Evolutionary conservation across 1,284 basidiomycete species (phyloP), one percentile per base, ranked within the genome.

Genomic region (Cutaneotrichosporon curvatum): DNA sequence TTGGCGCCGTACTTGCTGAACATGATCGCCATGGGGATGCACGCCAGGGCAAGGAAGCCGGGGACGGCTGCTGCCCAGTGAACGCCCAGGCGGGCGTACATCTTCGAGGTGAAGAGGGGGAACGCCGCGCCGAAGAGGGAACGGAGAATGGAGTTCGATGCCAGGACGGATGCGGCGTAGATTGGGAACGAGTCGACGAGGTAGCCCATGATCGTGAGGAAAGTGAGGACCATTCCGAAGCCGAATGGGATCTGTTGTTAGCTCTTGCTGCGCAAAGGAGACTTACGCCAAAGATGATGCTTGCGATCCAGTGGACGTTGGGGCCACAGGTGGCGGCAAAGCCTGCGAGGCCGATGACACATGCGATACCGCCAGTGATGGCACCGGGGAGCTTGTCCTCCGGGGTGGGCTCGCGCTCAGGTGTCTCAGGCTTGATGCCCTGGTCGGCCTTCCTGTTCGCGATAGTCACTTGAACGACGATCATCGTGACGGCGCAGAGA

Each of bases 191-290:
- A 69, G 55, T 81, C 81, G 75, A 83, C 80, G 43, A 83, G 71
- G 68, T 84, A 85, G 30, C 44, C 48, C 30, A 23, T 35, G 10
- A 33, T 38, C 4, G 50, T 54, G 30, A 63, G 51, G 48, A 64
- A 62, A 45, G 59, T 55, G 12, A 64, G 41, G 32, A 82, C 76
- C 40, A 81, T 75, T 33, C 80, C 81, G 15, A 74, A 64, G 18
- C 81, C 83, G 61, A 84, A 83, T 2, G 81, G 82, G 2, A 79
- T n/a, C n/a, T n/a, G n/a, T n/a, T n/a, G n/a, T n/a, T n/a, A n/a
- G n/a, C n/a, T 66, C 0, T 78, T 77, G 14, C 78, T 77, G 18
- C 11, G 33, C n/a, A n/a, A 8, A 37, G 12, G n/a, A n/a, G n/a
- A n/a, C n/a, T n/a, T n/a, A n/a, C 68, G 5, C 78, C 78, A 14